Evolutionary conservation across 805 yeast genomes (phyloP).

Genomic region (Cyberlindnera mississippiensis): DNA sequence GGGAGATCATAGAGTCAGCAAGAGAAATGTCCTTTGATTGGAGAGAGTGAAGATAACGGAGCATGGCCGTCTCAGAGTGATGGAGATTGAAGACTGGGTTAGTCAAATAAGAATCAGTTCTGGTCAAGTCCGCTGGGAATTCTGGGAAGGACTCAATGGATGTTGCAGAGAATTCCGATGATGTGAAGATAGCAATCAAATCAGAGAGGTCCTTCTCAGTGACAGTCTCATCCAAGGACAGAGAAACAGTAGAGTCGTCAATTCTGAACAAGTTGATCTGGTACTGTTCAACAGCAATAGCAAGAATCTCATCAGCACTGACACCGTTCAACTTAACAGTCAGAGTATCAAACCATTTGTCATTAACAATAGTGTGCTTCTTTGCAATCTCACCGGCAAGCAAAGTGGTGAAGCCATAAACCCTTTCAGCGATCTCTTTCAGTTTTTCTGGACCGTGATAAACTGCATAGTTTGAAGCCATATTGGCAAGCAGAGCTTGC

Average conservation of each 20-base stretch:
- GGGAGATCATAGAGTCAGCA: conserved; percentile 95
- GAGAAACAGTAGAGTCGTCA: conserved; percentile 54
- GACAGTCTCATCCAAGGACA: conserved; percentile 92
- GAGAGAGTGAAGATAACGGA: conserved; percentile 80
- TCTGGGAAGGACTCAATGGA: conserved; percentile 39
- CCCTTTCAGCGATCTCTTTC: conserved; percentile 68
- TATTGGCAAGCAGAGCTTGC: conserved; percentile 92
- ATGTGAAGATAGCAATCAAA: conserved; percentile 60
- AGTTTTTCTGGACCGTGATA: conserved; percentile 94
- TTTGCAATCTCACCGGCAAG: conserved; percentile 56
- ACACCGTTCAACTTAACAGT: conserved; percentile 53
- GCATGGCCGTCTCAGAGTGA: conserved; percentile 93
- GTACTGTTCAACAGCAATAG: conserved; percentile 52
- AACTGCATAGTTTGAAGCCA: conserved; percentile 92
- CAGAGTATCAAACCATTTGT: conserved; percentile 83
- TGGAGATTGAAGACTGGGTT: conserved; percentile 80
- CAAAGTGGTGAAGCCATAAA: conserved; percentile 67
- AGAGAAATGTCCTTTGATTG: conserved; percentile 88
- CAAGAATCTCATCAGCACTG: conserved; percentile 53
- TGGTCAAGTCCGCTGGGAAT: conserved; percentile 44
- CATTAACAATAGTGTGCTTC: conserved; percentile 50
- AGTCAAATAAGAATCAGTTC: conserved; percentile 58
- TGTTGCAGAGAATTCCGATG: conserved; percentile 24
- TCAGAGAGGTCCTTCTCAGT: conserved; percentile 54
- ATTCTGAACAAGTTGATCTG: conserved; percentile 77